A percentile compares a stretch with the other conserved stretches of the same genome.
Conservation (phyloP, 2,329 filamentous ascomycete genomes). For the Colletotrichum magnum region DNA sequence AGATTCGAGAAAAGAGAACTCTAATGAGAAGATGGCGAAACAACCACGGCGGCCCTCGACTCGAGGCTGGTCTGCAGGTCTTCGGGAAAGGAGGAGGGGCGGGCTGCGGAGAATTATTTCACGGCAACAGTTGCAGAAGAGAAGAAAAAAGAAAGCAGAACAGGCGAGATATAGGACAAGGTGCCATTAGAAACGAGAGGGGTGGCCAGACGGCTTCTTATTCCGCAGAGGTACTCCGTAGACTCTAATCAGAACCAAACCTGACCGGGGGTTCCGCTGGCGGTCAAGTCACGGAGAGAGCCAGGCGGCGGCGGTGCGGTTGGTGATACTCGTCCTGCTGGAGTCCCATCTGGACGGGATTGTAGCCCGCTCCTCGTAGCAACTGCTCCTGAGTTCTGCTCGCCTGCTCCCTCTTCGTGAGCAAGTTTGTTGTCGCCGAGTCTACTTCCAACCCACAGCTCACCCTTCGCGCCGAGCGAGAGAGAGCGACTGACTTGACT, state of each 20-base stretch:
- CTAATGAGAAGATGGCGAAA: neutral
- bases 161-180: conserved; percentile 26
- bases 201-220: conserved; percentile 17
- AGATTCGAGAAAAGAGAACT: neutral
- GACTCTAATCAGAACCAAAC: neutral
- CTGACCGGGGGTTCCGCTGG: too few relatives aligned
- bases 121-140: conserved; percentile 1
- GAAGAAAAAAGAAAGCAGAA: conserved; percentile 1
- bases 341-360: neutral
- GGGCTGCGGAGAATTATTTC: conserved; percentile 3
- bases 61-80: too few relatives aligned
- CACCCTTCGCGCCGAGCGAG: neutral
- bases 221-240: neutral
- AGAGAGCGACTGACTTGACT: neutral
- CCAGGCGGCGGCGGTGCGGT: too few relatives aligned
- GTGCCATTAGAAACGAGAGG: conserved; percentile 26
- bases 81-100: too few relatives aligned
- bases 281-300: neutral
- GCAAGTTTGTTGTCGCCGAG: neutral
- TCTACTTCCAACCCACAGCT: conserved; percentile 1
- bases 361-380: neutral
- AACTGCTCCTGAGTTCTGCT: neutral
- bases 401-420: neutral
- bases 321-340: too few relatives aligned
- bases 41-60: neutral